phyloP scores from a whole-genome alignment of 106 monocot species.

The Xerophyta viscosa region DNA sequence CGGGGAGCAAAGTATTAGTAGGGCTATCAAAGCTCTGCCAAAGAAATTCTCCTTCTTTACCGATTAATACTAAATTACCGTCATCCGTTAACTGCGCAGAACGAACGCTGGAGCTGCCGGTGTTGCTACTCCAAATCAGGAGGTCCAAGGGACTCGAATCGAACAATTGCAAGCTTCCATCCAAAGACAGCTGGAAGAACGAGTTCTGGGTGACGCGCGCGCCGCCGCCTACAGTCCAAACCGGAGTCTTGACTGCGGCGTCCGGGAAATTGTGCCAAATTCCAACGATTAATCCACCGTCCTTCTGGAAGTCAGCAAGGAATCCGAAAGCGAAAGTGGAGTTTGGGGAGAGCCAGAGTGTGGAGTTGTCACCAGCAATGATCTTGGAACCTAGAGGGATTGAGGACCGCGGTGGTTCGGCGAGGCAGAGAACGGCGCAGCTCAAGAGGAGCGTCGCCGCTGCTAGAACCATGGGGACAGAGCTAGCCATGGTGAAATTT shows the following conservation, averaged over 20 bases:
- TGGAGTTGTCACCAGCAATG: slow-evolving; percentile 2
- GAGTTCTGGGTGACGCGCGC: slow-evolving; percentile 28
- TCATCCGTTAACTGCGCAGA: slow-evolving; percentile 13
- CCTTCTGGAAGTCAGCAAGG: slow-evolving; percentile 7
- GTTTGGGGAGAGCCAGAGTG: slow-evolving; percentile 20
- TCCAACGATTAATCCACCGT: slow-evolving; percentile 21
- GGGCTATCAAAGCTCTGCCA: slow-evolving; percentile 35
- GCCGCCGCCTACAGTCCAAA: slow-evolving; percentile 41
- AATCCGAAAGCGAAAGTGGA: slow-evolving; percentile 31
- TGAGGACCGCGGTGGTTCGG: background rate
- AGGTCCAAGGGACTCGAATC: background rate
- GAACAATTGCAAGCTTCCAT: slow-evolving; percentile 28
- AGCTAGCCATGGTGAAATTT: too few species aligned
- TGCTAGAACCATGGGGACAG: too few species aligned
- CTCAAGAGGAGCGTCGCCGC: too few species aligned
- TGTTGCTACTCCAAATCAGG: slow-evolving; percentile 36
- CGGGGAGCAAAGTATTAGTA: slow-evolving; percentile 33
- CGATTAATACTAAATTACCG: slow-evolving; percentile 25
- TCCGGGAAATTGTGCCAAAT: slow-evolving; percentile 19
- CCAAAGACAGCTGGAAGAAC: slow-evolving; percentile 18
- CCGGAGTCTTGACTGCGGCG: slow-evolving; percentile 12
- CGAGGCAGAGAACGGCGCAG: too few species aligned
- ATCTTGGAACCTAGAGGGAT: slow-evolving; percentile 31
- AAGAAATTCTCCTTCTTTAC: slow-evolving; percentile 2
- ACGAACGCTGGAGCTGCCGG: slow-evolving; percentile 10